phyloP scores from a whole-genome alignment of 2,329 filamentous ascomycete genomes.

The Penicillium paneum region DNA sequence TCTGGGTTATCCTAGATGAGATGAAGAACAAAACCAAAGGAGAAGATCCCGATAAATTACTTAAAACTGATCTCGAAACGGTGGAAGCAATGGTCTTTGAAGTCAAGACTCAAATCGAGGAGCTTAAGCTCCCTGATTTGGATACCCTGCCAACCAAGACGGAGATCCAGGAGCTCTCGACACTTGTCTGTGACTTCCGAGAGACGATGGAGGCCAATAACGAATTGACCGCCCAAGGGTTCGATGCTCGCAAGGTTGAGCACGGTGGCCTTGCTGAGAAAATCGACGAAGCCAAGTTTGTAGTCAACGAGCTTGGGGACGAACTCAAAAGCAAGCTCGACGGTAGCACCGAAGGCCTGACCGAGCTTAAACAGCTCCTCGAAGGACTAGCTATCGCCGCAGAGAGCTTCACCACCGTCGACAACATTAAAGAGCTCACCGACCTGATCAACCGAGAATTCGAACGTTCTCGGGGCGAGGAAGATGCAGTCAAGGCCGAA shows the following conservation, averaged over 20 bases:
- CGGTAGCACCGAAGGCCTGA: constrained; percentile 66
- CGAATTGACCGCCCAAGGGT: constrained; percentile 70
- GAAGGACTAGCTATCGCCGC: constrained; percentile 66
- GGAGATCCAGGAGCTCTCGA: constrained; percentile 67
- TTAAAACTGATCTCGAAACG: constrained; percentile 77
- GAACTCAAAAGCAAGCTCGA: constrained; percentile 73
- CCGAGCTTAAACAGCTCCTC: constrained; percentile 55
- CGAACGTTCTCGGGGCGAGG: constrained; percentile 76
- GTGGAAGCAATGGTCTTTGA: constrained; percentile 80
- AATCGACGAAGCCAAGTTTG: constrained; percentile 72
- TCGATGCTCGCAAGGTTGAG: constrained; percentile 81
- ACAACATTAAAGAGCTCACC: constrained; percentile 68
- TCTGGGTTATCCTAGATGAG: constrained; percentile 73
- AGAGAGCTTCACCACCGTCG: constrained; percentile 46
- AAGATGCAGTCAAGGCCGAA: constrained; percentile 77
- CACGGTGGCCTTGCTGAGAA: constrained; percentile 74
- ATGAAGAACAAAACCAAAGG: constrained; percentile 47
- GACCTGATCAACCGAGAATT: constrained; percentile 81
- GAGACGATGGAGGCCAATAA: constrained; percentile 66
- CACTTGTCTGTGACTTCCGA: constrained; percentile 65
- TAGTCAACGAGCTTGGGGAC: constrained; percentile 74
- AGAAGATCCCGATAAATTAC: constrained; percentile 60
- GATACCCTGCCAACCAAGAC: constrained; percentile 71
- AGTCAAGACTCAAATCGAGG: constrained; percentile 73
- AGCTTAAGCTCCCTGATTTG: constrained; percentile 68